These are phyloP conservation scores for Colletotrichum zoysiae DNA, from an alignment of 2,329 filamentous ascomycete genomes.

Conservation along the genomic window DNA sequence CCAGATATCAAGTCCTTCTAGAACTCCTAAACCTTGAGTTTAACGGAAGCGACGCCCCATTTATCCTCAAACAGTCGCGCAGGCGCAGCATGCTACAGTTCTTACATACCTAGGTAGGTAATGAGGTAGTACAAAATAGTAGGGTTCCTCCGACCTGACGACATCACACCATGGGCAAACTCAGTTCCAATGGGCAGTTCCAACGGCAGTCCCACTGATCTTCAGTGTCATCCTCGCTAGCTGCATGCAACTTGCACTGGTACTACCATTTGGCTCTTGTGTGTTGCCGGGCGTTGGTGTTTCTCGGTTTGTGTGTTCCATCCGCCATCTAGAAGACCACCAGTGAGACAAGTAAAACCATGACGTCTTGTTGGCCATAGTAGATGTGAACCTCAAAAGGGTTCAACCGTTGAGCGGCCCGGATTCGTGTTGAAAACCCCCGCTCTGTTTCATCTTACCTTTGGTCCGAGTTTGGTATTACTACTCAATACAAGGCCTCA, in stretches of 20 bases:
- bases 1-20: background rate
- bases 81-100: background rate
- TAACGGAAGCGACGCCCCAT: background rate
- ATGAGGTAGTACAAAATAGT: too few species aligned
- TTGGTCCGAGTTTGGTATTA: background rate
- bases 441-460: background rate
- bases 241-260: background rate
- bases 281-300: background rate
- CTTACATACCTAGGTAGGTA: too few species aligned
- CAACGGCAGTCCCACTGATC: background rate
- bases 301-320: slow-evolving; percentile 1
- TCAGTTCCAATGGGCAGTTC: slow-evolving; percentile 28
- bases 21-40: background rate
- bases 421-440: background rate
- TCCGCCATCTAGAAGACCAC: slow-evolving; percentile 12
- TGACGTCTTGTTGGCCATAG: background rate
- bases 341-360: background rate
- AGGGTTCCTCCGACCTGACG: background rate
- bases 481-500: background rate
- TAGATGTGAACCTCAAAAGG: too few species aligned
- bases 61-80: slow-evolving; percentile 4
- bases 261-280: slow-evolving; percentile 1
- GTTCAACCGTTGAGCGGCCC: background rate
- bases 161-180: slow-evolving; percentile 36
- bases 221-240: background rate